Base-by-base conservation (phyloP, 495 filamentous ascomycete genomes). In the Hyphodiscus hymeniophilus region DNA sequence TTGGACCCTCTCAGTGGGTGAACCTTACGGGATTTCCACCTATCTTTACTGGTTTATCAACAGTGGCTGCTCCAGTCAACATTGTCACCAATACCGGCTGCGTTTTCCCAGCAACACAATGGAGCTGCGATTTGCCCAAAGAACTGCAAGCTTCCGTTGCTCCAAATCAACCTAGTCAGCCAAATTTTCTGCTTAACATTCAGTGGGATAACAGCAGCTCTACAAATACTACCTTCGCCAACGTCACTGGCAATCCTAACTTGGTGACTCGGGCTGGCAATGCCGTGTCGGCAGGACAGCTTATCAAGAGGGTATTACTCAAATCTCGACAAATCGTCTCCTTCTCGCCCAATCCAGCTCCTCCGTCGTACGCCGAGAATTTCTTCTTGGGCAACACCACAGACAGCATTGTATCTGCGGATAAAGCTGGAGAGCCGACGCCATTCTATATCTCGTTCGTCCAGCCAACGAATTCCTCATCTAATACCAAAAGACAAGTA, bases 21-120 rank as follows among this genome's bases (percentile, higher is more conserved):
- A 95, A 94, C 57, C 61, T 94, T 21, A 94, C 89, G 1, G 80
- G 80, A 21, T 94, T 84, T 52, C 89, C 89, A 28, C 84, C 89
- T 0, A 87, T 95, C 47, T 85, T 84, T 7, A 89, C 85, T 0
- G 89, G 89, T 1, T 70, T 94, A 44, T 70, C 80, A 23, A 94
- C 89, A 0, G 73, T 95, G 22, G 73, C 80, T 2, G 80, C 77
- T 2, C 75, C 88, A 2, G 73, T 82, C 28, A 68, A 79, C 30
- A 68, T 74, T 1, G 59, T 68, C 1, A 65, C 76, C 11, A 71
- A 72, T 16, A 75, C 78, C 3, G 77, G 72, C 3, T 95, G 89
- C 51, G 76, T 89, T 20, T 64, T 66, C 2, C 82, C 85, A 4
- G 59, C 75, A 0, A 82, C 82, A 0, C 61, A 89, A 34, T 95